Base-by-base conservation (phyloP, 2,329 filamentous ascomycete genomes). In the Paradendryphiella salina region DNA sequence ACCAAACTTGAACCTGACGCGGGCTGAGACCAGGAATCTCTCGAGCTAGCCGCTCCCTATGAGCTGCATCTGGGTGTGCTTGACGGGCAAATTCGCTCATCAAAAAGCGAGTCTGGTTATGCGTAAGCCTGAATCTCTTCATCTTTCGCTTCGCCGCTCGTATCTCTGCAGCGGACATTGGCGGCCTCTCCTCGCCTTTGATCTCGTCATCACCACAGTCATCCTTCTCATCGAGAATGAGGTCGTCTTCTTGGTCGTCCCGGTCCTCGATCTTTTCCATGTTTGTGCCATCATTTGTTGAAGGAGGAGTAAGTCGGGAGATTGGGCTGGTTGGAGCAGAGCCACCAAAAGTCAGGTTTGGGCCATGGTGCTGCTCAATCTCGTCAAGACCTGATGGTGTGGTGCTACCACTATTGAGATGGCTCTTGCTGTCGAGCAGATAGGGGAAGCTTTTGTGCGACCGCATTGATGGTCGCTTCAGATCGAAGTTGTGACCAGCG, bases 71-170 rank as follows among this genome's bases (percentile, higher is more conserved):
- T 6, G 92, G 92, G 70, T 96, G 92, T 18, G 92, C 90, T 70
- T 97, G 91, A 64, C 94, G 91, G 50, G 91, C 89, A 67, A 96
- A 97, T 72, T 97, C 92, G 74, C 90, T 96, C 90, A 96, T 96
- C 49, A 97, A 79, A 66, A 96, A 97, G 11, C 93, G 86, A n/a
- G 93, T 96, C 79, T 97, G 93, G 65, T 94, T 93, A 73, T 96
- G 92, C 1, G 92, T 96, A 59, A 97, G 85, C 60, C 92, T 83
- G 69, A 93, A 93, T 50, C 89, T 81, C 79, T 93, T 93, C 88
- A 81, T 81, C 69, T 79, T 80, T 42, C 78, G 73, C 65, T 80
- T 80, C 46, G 77, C 76, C 7, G 76, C 76, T 28, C 77, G 70
- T 17, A 79, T 67, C 55, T 79, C 77, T 18, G 76, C 76, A 17